Conservation (phyloP, 176 grass and related monocot species). For the Poa pratensis region DNA sequence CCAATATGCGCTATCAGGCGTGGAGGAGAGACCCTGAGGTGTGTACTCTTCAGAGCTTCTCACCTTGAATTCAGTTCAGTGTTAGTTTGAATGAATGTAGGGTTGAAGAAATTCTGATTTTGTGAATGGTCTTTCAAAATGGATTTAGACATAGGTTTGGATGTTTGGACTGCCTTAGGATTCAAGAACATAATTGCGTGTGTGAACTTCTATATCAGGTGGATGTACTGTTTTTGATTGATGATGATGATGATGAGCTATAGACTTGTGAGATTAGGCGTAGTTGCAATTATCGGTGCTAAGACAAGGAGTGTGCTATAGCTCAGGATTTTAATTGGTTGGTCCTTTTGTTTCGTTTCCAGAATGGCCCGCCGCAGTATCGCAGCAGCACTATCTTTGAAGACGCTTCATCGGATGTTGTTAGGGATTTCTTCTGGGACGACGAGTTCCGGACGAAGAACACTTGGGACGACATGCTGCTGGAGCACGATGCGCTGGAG, state of each 20-base stretch:
- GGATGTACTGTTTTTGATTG: too few species aligned
- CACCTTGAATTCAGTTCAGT: not conserved
- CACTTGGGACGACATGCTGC: constrained; percentile 91
- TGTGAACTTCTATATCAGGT: not conserved
- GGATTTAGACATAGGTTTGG: not conserved
- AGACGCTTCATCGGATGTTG: constrained; percentile 66
- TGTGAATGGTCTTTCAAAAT: too few species aligned
- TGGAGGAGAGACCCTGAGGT: constrained; percentile 82
- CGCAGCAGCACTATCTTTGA: constrained; percentile 89
- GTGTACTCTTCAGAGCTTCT: not conserved
- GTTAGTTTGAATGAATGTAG: too few species aligned
- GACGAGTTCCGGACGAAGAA: constrained; percentile 89
- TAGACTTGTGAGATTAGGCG: not conserved
- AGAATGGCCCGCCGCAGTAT: constrained; percentile 80
- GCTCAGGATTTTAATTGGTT: not conserved
- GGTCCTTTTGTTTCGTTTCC: constrained; percentile 37
- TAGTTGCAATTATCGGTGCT: not conserved
- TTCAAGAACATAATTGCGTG: not conserved
- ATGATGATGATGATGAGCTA: not conserved
- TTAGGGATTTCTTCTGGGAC: constrained; percentile 98
- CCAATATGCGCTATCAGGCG: constrained; percentile 62
- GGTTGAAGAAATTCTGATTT: too few species aligned
- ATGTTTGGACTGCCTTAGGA: not conserved
- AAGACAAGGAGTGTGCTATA: not conserved
- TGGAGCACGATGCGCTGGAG: constrained; percentile 69